A percentile compares a stretch with the other conserved stretches of the same genome.
These are phyloP conservation scores for Gossypium laxum DNA, from an alignment of 441 rosid genomes.

Conservation along the genomic window DNA sequence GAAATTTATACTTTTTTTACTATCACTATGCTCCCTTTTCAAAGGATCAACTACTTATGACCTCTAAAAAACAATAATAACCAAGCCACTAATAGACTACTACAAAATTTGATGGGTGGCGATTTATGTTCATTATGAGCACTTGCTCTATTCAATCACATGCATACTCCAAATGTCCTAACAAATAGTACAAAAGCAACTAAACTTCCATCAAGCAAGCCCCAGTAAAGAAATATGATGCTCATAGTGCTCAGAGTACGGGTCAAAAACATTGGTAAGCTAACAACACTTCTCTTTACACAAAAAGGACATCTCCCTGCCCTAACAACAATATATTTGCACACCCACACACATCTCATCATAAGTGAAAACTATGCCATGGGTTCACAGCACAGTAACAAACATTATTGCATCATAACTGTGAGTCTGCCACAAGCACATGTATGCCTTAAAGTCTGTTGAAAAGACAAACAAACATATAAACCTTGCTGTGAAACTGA, in stretches of 20 bases:
- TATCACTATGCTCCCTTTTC: not conserved
- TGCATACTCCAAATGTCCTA: not conserved
- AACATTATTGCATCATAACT: not conserved
- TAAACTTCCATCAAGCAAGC: not conserved
- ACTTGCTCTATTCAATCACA: not conserved
- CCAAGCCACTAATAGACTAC: not conserved
- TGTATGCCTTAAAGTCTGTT: not conserved
- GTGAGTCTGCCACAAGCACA: not conserved
- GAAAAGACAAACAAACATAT: not conserved
- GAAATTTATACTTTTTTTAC: not conserved
- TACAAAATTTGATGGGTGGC: not conserved
- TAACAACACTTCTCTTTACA: not conserved
- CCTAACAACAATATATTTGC: slow-evolving; percentile 2
- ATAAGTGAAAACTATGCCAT: not conserved
- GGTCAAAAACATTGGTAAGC: not conserved
- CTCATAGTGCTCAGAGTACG: not conserved
- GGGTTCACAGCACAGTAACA: not conserved
- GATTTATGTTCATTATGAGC: not conserved
- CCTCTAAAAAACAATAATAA: not conserved
- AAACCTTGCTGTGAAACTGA: not conserved
- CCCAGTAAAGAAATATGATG: not conserved
- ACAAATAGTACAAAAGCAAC: not conserved
- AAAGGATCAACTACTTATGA: slow-evolving; percentile 5
- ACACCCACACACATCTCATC: not conserved
- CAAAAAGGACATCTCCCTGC: not conserved